Base-by-base conservation (phyloP, 2,329 filamentous ascomycete genomes). In the Capronia coronata region DNA sequence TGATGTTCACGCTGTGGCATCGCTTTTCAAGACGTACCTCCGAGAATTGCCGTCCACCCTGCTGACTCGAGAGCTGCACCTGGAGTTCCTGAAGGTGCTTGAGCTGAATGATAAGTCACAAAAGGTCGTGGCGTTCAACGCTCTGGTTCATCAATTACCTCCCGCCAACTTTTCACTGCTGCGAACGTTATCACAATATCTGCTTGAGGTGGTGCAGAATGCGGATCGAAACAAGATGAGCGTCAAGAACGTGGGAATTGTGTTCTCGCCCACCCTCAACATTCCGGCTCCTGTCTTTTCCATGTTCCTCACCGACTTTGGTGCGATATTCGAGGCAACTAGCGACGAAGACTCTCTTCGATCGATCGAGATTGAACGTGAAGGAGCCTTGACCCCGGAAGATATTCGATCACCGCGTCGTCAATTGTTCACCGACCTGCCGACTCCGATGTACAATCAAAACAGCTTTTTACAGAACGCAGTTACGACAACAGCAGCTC, bases 171-270 rank as follows among this genome's bases (percentile, higher is more conserved):
- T 83, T 40, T 83, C 86, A 2, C 73, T 98, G 37, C 75, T 98
- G 32, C 83, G 85, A 61, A 89, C 94, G 56, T 73, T 98, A 48
- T 87, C 91, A 41, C 81, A 86, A 2, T 96, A 95, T 70, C 71
- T 98, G 61, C 87, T 95, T 64, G 84, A 86, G 62, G 91, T 98
- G 61, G 88, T 96, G 63, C 89, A 93, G 67, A 89, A 96, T 61
- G 76, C 88, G 5, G 83, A 87, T 60, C 75, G 85, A 55, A 98
- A 98, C 73, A 97, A 96, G 75, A 98, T 98, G 93, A 96, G 87
- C 9, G 87, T 96, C 46, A 83, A 91, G 58, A 98, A 98, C 63
- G 87, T 98, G 47, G 91, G 93, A 57, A 97, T 98, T 61, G 91
- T 98, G 49, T 98, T 98, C 67, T 94, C 93, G 13, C 93, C 93